These are phyloP conservation scores for Saccharomyces mikatae DNA, from an alignment of 805 yeast species.

Conservation along the genomic window DNA sequence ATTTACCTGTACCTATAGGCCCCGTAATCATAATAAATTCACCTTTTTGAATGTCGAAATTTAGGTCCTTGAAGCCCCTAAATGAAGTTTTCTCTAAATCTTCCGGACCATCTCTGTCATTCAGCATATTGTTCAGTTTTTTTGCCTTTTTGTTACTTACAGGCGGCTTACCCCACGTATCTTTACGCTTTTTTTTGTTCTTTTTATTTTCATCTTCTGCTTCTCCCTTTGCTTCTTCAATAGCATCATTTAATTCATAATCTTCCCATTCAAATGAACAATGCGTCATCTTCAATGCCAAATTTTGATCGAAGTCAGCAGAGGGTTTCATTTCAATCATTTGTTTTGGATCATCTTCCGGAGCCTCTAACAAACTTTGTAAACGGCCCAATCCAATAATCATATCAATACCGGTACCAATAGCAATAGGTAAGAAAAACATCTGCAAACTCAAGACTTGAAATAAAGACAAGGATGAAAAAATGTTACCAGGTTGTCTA, in stretches of 20 bases:
- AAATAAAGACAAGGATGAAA: constrained; percentile 64
- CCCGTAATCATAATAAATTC: constrained; percentile 61
- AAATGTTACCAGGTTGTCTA: constrained; percentile 52
- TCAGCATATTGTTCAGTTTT: background rate
- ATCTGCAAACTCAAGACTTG: constrained; percentile 53
- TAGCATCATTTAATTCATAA: constrained; percentile 31
- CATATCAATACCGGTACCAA: constrained; percentile 63
- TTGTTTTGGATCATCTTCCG: constrained; percentile 28
- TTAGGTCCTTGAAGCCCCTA: constrained; percentile 42
- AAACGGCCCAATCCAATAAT: constrained; percentile 52
- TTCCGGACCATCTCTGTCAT: constrained; percentile 4
- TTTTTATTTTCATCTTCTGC: constrained; percentile 13
- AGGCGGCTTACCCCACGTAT: background rate
- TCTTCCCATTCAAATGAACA: constrained; percentile 66
- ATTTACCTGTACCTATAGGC: constrained; percentile 73
- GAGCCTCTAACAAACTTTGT: constrained; percentile 43
- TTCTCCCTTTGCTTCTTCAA: constrained; percentile 25
- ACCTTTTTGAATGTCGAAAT: constrained; percentile 47
- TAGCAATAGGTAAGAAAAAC: constrained; percentile 61
- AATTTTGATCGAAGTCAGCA: constrained; percentile 16
- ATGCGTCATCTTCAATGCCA: constrained; percentile 41
- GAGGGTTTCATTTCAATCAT: constrained; percentile 10
- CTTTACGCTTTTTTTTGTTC: constrained; percentile 3
- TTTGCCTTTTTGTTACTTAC: background rate
- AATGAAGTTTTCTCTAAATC: constrained; percentile 27